Percentiles rank a stretch among this genome's conserved stretches.
Conservation (phyloP, 1,139 yeast genomes). For the Yamadazyma spencermartinsiae region DNA sequence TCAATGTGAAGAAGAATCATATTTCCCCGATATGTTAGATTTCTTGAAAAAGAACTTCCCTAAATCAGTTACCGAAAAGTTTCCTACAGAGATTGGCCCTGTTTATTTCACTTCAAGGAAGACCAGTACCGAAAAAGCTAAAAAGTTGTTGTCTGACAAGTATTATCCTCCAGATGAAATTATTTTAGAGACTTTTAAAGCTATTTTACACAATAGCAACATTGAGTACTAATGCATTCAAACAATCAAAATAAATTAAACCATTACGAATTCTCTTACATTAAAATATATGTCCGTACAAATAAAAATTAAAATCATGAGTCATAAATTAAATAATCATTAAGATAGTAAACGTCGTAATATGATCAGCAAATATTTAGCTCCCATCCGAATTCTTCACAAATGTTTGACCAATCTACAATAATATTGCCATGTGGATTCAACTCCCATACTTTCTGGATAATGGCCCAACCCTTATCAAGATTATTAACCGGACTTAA, state of each 20-base stretch:
- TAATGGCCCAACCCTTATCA: constrained; percentile 19
- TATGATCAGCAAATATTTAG: constrained; percentile 19
- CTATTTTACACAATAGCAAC: neutral
- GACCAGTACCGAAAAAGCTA: constrained; percentile 6
- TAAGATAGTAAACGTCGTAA: no score
- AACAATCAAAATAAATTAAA: no score
- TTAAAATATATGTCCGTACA: neutral
- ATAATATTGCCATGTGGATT: constrained; percentile 23
- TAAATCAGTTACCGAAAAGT: constrained; percentile 2
- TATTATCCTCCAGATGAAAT: neutral
- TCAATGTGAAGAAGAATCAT: constrained; percentile 4
- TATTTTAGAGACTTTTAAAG: neutral
- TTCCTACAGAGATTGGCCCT: constrained; percentile 7
- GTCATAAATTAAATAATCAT: no score
- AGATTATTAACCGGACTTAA: constrained; percentile 25
- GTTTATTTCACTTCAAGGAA: neutral
- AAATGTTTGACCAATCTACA: constrained; percentile 32
- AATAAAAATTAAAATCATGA: neutral
- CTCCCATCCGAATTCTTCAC: constrained; percentile 31
- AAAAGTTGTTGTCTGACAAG: constrained; percentile 1
- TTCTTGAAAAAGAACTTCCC: constrained; percentile 5
- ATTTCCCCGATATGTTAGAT: neutral
- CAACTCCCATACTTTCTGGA: constrained; percentile 28
- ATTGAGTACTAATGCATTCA: neutral
- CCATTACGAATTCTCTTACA: neutral